phyloP scores from a whole-genome alignment of 2,329 filamentous ascomycete genomes.

The Aspergillus hiratsukae region DNA sequence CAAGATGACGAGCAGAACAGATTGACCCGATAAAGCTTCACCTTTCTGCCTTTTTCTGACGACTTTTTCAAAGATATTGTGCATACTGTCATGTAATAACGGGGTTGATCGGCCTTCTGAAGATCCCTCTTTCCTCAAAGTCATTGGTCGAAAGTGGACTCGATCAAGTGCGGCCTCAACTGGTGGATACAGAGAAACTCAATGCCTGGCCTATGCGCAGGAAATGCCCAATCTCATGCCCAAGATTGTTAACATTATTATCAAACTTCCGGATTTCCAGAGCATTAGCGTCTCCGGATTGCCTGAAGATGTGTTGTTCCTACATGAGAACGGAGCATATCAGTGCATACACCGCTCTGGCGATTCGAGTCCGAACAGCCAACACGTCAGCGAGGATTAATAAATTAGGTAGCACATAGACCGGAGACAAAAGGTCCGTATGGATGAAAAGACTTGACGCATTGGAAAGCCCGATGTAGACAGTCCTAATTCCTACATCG shows the following conservation, averaged over 20 bases:
- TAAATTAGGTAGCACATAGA: background rate
- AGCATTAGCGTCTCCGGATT: conserved; percentile 4
- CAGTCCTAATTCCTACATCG: background rate
- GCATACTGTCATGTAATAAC: background rate
- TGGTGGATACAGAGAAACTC: background rate
- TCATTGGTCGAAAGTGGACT: background rate
- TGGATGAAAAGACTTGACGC: background rate
- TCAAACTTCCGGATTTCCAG: background rate
- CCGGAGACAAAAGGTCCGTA: background rate
- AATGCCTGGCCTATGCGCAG: background rate
- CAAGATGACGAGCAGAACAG: background rate
- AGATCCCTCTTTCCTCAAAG: background rate
- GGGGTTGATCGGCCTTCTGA: background rate
- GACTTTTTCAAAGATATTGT: background rate
- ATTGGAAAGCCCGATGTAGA: background rate
- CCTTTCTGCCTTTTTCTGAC: background rate
- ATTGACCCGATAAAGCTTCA: background rate
- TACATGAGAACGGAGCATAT: conserved; percentile 8
- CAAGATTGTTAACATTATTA: background rate
- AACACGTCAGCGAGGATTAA: background rate
- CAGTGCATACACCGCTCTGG: conserved; percentile 6
- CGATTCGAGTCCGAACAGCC: background rate
- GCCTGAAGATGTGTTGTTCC: background rate
- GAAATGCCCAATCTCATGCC: background rate
- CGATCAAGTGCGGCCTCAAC: background rate